phyloP scores from a whole-genome alignment of 2,329 filamentous ascomycete genomes.

The Penicillium sp. region DNA sequence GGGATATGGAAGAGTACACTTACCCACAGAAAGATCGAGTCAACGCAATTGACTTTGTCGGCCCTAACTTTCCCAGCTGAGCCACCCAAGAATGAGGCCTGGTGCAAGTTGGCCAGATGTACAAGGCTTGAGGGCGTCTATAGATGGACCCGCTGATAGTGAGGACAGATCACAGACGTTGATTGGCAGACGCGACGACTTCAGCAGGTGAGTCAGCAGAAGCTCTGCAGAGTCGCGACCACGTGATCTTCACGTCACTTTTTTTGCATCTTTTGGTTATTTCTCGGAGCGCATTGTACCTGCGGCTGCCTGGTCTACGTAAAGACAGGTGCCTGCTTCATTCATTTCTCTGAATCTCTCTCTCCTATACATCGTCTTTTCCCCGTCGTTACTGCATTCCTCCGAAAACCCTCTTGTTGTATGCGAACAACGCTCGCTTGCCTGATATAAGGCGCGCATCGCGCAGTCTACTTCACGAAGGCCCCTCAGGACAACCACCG shows the following conservation, averaged over 20 bases:
- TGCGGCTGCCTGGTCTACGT: slow-evolving; percentile 9
- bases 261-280: slow-evolving; percentile 21
- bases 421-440: slow-evolving; percentile 21
- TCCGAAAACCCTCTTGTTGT: slow-evolving; percentile 6
- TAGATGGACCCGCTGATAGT: slow-evolving; percentile 12
- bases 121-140: slow-evolving; percentile 2
- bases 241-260: slow-evolving; percentile 35
- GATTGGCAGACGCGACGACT: slow-evolving; percentile 26
- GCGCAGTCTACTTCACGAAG: slow-evolving; percentile 16
- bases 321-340: background rate
- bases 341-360: background rate
- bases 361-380: background rate
- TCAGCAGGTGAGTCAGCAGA: slow-evolving; percentile 19
- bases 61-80: background rate
- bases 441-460: slow-evolving; percentile 28
- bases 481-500: slow-evolving; percentile 1
- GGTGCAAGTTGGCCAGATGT: slow-evolving; percentile 18
- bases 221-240: slow-evolving; percentile 2
- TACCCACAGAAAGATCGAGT: slow-evolving; percentile 6
- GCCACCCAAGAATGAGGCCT: slow-evolving; percentile 6
- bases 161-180: slow-evolving; percentile 33
- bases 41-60: slow-evolving; percentile 14
- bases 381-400: background rate
- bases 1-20: background rate
- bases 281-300: slow-evolving; percentile 5